phyloP scores from a whole-genome alignment of 2,329 filamentous ascomycete species.

The Colletotrichum destructivum region DNA sequence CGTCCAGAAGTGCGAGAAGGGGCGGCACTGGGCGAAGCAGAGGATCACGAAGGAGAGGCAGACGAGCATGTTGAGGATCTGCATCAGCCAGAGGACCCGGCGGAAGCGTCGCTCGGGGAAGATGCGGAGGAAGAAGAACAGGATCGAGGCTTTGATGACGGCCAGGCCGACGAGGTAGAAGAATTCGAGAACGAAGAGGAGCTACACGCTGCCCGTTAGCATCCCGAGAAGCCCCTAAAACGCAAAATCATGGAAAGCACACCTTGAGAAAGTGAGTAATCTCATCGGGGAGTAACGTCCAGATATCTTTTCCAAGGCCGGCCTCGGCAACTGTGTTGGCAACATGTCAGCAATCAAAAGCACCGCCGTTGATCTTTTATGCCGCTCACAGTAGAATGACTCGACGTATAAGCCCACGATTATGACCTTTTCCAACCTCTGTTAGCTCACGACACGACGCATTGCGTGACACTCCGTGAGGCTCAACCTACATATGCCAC shows the following conservation, averaged over 20 bases:
- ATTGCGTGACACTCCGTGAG: too few species aligned
- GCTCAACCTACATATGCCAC: background rate
- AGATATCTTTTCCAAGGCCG: constrained; percentile 56
- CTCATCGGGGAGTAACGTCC: constrained; percentile 48
- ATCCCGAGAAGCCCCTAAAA: too few species aligned
- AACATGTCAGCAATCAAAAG: constrained; percentile 41
- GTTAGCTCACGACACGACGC: background rate
- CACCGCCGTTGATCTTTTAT: too few species aligned
- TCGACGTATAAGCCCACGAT: background rate
- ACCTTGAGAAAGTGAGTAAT: constrained; percentile 52
- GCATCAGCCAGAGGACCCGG: constrained; percentile 1
- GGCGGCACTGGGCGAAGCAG: constrained; percentile 7
- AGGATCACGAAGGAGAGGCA: constrained; percentile 1
- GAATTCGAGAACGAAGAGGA: constrained; percentile 48
- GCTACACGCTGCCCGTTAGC: constrained; percentile 35
- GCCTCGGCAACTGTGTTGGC: constrained; percentile 43
- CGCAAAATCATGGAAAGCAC: background rate
- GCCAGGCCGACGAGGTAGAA: constrained; percentile 51
- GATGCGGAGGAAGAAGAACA: constrained; percentile 52
- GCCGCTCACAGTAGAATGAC: constrained; percentile 1
- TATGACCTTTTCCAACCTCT: background rate
- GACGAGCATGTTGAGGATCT: background rate
- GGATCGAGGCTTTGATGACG: constrained; percentile 51
- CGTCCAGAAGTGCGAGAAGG: constrained; percentile 9
- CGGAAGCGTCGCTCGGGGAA: constrained; percentile 45